Evolutionary conservation across 768 basidiomycete species (phyloP), one percentile per base, ranked within the genome.

Genomic region (Pulveroboletus ravenelii): DNA sequence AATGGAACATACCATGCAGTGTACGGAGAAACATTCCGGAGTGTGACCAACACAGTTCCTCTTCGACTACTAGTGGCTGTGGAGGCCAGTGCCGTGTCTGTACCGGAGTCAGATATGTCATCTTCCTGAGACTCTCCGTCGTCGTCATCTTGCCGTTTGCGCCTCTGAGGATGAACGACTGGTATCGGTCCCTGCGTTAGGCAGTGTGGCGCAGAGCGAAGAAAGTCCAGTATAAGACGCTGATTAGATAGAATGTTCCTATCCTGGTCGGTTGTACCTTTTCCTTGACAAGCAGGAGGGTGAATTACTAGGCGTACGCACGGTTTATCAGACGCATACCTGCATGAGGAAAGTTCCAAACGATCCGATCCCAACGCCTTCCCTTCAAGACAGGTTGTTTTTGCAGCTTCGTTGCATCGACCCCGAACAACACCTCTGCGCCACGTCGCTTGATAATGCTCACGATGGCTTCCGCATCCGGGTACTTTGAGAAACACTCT

Each of bases 331-430:
- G 49, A 41, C 12, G 61, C 81, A 56, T 61, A 90, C 94, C 94
- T 61, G 88, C 87, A 72, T 98, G 95, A 51, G 95, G 95, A 64
- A 97, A 98, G 66, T 98, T 96, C 85, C 92, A 97, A 7, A 90
- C 81, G 50, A 97, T 78, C 53, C 79, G 80, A 68, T 92, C 86
- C 79, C 87, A 88, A 48, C 70, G 78, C 54, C 73, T 71, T 36
- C 79, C 80, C 54, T 82, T 87, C 41, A 94, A 66, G 6, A 66
- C 62, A 6, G 76, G 51, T 35, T 72, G 67, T 53, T 77, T 86
- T 47, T 85, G 85, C 31, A 98, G 68, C 49, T 73, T 78, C 7
- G 85, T 87, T n/a, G 85, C 95, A 64, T 98, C 95, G 17, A 96
- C 77, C 7, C 76, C 77, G 64, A 96, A 97, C 12, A 89, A 62